Percentiles rank a stretch among this genome's conserved stretches.
Conservation (phyloP, 2,329 filamentous ascomycete genomes). For the Sporothrix humicola region DNA sequence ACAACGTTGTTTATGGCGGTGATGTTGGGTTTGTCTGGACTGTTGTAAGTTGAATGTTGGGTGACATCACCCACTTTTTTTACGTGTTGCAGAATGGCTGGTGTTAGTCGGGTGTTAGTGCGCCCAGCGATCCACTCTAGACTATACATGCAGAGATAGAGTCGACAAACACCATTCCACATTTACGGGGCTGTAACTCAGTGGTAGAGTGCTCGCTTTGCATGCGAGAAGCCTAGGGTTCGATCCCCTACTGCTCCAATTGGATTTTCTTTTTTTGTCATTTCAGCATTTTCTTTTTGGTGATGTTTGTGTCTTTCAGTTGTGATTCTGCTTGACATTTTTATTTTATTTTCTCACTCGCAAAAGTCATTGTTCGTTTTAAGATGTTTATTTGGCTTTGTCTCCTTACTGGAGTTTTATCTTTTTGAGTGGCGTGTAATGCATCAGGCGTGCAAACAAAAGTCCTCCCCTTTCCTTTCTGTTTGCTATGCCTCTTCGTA, state of each 20-base stretch:
- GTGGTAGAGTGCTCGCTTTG: conserved; percentile 46
- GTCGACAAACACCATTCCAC: conserved; percentile 8
- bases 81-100: too few relatives aligned
- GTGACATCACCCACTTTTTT: too few relatives aligned
- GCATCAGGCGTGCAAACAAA: neutral
- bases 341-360: neutral
- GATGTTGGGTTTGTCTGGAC: too few relatives aligned
- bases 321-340: neutral
- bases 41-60: too few relatives aligned
- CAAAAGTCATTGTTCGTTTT: neutral
- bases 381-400: conserved; percentile 24
- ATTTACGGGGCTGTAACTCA: conserved; percentile 40
- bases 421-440: conserved; percentile 30
- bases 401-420: neutral
- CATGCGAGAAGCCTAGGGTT: conserved; percentile 45
- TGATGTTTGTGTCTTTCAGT: too few relatives aligned
- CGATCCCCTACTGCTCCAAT: conserved; percentile 43
- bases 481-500: neutral
- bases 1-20: too few relatives aligned
- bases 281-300: neutral
- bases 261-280: conserved; percentile 34
- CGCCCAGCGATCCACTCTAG: neutral
- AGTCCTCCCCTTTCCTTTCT: neutral
- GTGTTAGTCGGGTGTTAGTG: neutral
- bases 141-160: conserved; percentile 26